Conservation (phyloP, 2,329 filamentous ascomycete genomes). For the Colletotrichum destructivum region DNA sequence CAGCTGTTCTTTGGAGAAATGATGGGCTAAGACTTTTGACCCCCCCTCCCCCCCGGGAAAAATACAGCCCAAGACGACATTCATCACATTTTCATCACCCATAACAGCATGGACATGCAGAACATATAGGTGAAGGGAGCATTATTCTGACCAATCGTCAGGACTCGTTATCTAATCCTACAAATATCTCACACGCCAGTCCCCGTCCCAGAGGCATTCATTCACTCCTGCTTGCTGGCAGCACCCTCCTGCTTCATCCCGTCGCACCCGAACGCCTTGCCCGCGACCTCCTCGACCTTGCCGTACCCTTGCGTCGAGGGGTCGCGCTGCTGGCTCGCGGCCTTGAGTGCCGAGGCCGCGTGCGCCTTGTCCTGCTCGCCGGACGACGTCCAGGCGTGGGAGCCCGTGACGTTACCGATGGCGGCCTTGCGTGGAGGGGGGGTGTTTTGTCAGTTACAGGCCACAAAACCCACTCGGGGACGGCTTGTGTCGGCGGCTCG, state of each 20-base stretch:
- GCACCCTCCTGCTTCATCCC: constrained; percentile 78
- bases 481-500: no score
- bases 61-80: no score
- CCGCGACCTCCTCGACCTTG: constrained; percentile 75
- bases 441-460: neutral
- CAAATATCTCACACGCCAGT: neutral
- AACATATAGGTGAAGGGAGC: no score
- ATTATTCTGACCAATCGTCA: no score
- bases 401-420: constrained; percentile 74
- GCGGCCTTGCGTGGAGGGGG: constrained; percentile 59
- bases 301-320: constrained; percentile 69
- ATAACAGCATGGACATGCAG: no score
- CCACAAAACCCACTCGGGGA: neutral
- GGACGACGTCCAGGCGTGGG: constrained; percentile 73
- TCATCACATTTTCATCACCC: no score
- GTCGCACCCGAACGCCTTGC: constrained; percentile 75
- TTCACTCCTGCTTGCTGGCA: constrained; percentile 59
- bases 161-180: neutral
- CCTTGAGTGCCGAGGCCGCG: constrained; percentile 75
- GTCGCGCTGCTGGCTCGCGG: constrained; percentile 71
- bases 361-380: constrained; percentile 76
- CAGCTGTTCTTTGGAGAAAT: no score
- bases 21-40: no score
- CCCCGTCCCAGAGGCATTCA: neutral
- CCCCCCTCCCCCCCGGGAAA: no score